Base-by-base conservation (phyloP, 768 basidiomycete species). In the Sutorius australiensis region DNA sequence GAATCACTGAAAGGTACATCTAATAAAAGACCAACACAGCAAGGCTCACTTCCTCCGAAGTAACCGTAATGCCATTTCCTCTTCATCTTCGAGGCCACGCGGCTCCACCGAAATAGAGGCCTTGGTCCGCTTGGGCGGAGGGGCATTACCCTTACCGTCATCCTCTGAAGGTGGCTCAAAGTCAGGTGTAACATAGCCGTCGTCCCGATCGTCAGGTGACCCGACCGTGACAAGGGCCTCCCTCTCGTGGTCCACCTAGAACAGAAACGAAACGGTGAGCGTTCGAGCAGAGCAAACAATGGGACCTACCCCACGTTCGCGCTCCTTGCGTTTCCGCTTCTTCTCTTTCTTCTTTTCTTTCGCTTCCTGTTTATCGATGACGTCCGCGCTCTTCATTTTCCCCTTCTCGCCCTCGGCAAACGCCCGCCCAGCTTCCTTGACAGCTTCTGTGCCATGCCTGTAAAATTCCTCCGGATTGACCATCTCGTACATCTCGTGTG, bases 341-440 rank as follows among this genome's bases (percentile, higher is more conserved):
- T 90, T 94, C 69, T 97, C 95, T 57, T 79, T 73, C 72, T 86
- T 89, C 80, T 93, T 95, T 65, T 88, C 91, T 67, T 79, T 87
- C 6, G 89, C 93, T 60, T 90, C 82, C 53, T 81, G 80, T 71
- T 89, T 88, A 73, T 99, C 95, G 41, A 73, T 51, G 42, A 83
- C 75, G 66, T 95, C 92, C 24, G 79, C 81, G 11, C 77, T 73
- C 60, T 74, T 78, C 80, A 98, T 77, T 75, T 81, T 86, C 48
- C 77, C 80, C 54, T 83, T 74, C 72, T 95, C 92, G 41, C 75
- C 78, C 68, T 85, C 81, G 27, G 86, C 84, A 64, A 91, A 97
- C 65, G 75, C 71, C 62, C 74, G 71, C 5, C 89, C 84, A 40
- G 84, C 87, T 55, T 80, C 82, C 63, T 79, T 77, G 12, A 81